Conservation (phyloP, 208 protist genomes). For the Trypanosoma cruzi region DNA sequence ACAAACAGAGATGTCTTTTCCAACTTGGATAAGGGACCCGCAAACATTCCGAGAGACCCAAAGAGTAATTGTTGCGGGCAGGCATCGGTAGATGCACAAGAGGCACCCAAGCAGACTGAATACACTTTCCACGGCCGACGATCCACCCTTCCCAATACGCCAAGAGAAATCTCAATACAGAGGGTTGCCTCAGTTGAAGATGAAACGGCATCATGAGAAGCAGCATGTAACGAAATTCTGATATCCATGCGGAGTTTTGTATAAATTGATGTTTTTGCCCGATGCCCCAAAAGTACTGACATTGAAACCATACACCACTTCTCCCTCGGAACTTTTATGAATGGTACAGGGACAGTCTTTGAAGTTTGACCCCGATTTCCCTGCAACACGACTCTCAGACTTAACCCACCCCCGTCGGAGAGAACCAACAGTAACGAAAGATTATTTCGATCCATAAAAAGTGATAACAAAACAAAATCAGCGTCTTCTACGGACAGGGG, state of each 20-base stretch:
- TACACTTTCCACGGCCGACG: constrained; percentile 15
- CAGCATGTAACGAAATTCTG: constrained; percentile 15
- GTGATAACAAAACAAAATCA: constrained; percentile 15
- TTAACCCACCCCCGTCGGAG: constrained; percentile 10
- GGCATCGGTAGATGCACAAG: neutral
- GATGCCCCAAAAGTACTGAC: constrained; percentile 3
- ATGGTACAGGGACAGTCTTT: constrained; percentile 15
- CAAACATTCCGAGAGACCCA: constrained; percentile 28
- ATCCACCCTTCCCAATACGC: constrained; percentile 1
- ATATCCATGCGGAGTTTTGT: constrained; percentile 17
- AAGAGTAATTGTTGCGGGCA: constrained; percentile 25
- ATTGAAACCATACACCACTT: constrained; percentile 33
- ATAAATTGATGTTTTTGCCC: neutral
- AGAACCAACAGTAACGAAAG: constrained; percentile 8
- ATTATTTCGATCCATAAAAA: constrained; percentile 25
- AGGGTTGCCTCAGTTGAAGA: constrained; percentile 4
- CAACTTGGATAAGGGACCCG: constrained; percentile 16
- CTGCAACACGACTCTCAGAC: constrained; percentile 10
- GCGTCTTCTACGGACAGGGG: neutral
- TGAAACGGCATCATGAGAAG: neutral
- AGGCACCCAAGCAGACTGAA: constrained; percentile 12
- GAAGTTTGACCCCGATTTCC: constrained; percentile 12
- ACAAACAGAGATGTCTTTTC: constrained; percentile 25
- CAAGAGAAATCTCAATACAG: constrained; percentile 17
- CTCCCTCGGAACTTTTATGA: constrained; percentile 6